Evolutionary conservation across 1,284 basidiomycete genomes (phyloP), one percentile per base, ranked within the genome.

Genomic region (Singerocomus inundabilis): DNA sequence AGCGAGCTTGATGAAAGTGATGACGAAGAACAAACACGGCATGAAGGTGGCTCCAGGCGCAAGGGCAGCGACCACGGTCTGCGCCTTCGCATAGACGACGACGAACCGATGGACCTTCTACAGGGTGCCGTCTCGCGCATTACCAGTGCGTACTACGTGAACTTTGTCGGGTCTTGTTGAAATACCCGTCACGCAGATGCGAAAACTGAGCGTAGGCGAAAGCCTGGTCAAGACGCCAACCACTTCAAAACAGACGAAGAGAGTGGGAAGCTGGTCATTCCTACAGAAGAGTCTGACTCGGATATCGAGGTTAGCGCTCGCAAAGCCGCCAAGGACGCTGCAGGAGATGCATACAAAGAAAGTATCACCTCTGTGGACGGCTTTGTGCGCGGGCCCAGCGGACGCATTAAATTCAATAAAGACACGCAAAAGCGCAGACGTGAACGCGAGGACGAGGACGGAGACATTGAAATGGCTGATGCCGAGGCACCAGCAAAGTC

Each of bases 81-180:
- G 28, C 80, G 84, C n/a, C 78, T 99, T 50, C 82, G 91, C 33
- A 75, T 91, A 57, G 96, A 98, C 66, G 88, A 93, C 50, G 93
- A 98, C 62, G 88, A 95, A 59, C 96, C 97, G 1, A 91, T 98
- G 84, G 96, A 99, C 74, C 77, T 99, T 48, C 75, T 99, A 6
- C 85, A 93, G 52, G 89, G 94, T 52, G 78, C 86, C 66, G 86
- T 87, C 15, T 81, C 88, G 29, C 81, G 84, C 43, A 75, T 95
- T 16, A 88, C 86, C 5, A 83, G 92, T 92, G 65, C 56, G 87
- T 63, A 18, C 70, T 35, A 16, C 34, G 24, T 47, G 12, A 44
- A 48, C 51, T 44, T 26, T 42, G 31, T 13, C 5, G 8, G 10
- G 16, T 37, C 12, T 11, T 35, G 35, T 35, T 54, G 51, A 66